A percentile compares a stretch with the other conserved stretches of the same genome.
These are phyloP conservation scores for Dalbergia cochinchinensis DNA, from an alignment of 306 rosid species.

Conservation along the genomic window DNA sequence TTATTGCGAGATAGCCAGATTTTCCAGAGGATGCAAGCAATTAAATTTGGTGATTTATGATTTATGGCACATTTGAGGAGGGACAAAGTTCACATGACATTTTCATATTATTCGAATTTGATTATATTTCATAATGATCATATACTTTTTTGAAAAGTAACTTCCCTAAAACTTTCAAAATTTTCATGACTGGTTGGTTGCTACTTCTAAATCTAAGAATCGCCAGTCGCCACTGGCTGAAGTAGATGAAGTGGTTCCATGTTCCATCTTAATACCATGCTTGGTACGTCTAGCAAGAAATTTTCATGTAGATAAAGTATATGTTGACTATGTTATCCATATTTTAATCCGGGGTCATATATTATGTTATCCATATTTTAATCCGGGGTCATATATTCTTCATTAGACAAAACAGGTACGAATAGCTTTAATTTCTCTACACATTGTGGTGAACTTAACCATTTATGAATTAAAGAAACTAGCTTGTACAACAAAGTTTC, in stretches of 20 bases:
- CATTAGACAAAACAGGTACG: neutral
- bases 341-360: neutral
- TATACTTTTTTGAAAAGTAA: too few relatives aligned
- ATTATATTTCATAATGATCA: neutral
- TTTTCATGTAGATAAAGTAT: neutral
- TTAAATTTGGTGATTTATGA: too few relatives aligned
- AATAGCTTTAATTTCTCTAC: neutral
- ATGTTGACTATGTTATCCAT: neutral
- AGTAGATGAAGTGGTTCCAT: neutral
- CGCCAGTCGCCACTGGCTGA: neutral
- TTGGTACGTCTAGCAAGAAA: neutral
- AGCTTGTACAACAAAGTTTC: neutral
- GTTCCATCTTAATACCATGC: neutral
- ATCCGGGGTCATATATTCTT: neutral
- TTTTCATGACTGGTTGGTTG: neutral
- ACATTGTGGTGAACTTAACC: neutral
- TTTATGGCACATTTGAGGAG: too few relatives aligned
- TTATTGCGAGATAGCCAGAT: too few relatives aligned
- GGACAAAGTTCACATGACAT: too few relatives aligned
- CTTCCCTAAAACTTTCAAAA: neutral
- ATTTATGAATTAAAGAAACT: neutral
- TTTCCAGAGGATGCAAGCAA: too few relatives aligned
- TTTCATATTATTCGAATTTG: too few relatives aligned
- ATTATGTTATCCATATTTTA: too few relatives aligned
- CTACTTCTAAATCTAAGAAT: neutral